A percentile compares a stretch with the other conserved stretches of the same genome.
phyloP scores from a whole-genome alignment of 2,329 filamentous ascomycete genomes.

The Fusarium marasasianum region DNA sequence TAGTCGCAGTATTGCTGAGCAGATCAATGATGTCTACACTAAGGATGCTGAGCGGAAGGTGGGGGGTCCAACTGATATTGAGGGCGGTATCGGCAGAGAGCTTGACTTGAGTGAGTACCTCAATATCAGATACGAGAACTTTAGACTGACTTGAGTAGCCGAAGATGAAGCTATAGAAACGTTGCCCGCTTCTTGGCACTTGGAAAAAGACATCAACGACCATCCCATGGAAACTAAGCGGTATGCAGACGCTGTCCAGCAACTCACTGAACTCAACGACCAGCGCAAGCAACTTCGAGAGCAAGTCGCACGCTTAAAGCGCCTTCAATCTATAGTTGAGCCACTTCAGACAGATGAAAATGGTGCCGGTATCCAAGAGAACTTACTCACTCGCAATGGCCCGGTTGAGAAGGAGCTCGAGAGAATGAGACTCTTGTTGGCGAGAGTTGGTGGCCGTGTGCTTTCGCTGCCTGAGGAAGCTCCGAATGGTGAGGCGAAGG shows the following conservation, averaged over 20 bases:
- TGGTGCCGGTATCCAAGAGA: constrained; percentile 65
- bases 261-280: constrained; percentile 60
- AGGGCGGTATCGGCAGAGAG: constrained; percentile 49
- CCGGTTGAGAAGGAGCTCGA: constrained; percentile 73
- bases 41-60: constrained; percentile 54
- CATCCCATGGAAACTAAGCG: constrained; percentile 59
- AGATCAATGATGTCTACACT: constrained; percentile 74
- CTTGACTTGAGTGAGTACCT: constrained; percentile 56
- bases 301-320: constrained; percentile 58
- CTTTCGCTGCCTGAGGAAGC: constrained; percentile 29
- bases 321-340: constrained; percentile 60
- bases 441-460: constrained; percentile 67
- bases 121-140: not conserved
- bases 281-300: constrained; percentile 48
- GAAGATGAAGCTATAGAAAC: constrained; percentile 55
- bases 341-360: constrained; percentile 48
- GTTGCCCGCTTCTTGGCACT: constrained; percentile 59
- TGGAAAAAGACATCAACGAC: constrained; percentile 48
- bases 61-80: constrained; percentile 49
- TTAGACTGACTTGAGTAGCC: constrained; percentile 43
- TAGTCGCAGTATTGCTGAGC: constrained; percentile 76
- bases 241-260: constrained; percentile 61
- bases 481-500: not conserved
- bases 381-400: constrained; percentile 72
- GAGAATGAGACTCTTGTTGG: constrained; percentile 71